Evolutionary conservation across 2,329 filamentous ascomycete species (phyloP), one percentile per base, ranked within the genome.

Genomic region (Zasmidium cellare): DNA sequence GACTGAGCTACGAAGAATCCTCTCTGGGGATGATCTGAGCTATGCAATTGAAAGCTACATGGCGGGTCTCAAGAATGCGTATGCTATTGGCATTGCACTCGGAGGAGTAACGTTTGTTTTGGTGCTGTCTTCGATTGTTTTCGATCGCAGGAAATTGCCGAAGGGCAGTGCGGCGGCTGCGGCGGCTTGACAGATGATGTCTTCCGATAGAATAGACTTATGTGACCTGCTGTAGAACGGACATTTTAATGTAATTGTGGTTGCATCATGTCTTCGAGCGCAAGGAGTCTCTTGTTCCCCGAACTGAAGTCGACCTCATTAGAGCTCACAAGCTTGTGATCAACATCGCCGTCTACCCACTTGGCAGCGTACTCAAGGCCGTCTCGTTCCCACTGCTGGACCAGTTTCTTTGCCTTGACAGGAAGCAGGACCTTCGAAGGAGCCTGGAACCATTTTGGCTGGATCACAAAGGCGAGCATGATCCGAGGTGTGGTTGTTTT

Each of bases 1-100:
- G 1, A 90, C 87, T 0, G 79, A 85, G 53, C 76, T 92, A 5
- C 19, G 55, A 18, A 51, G 79, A 71, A 75, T 1, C 84, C 91
- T n/a, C 74, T 86, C 1, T 62, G 75, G 0, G 85, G 84, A 0
- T 3, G 41, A 57, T 16, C 25, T 60, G 11, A 20, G 41, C 7
- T 28, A 18, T 19, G 51, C 47, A 5, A 55, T 60, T 41, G 46
- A 47, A n/a, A 53, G 54, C 14, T 90, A 90, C 50, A 72, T 72
- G 71, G 52, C 44, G 3, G 71, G 71, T 2, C 50, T 74, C 31
- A 65, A 65, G 47, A 59, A 61, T 24, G 63, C 64, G 1, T 71
- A 65, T 55, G 61, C 60, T 25, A 53, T 68, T 3, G 49, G 56
- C 22, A 64, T 70, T 46, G 64, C 63, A 6, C 44, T 60, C 3